These are phyloP conservation scores for Begonia fuchsioides DNA, from an alignment of 306 rosid genomes.

Conservation along the genomic window DNA sequence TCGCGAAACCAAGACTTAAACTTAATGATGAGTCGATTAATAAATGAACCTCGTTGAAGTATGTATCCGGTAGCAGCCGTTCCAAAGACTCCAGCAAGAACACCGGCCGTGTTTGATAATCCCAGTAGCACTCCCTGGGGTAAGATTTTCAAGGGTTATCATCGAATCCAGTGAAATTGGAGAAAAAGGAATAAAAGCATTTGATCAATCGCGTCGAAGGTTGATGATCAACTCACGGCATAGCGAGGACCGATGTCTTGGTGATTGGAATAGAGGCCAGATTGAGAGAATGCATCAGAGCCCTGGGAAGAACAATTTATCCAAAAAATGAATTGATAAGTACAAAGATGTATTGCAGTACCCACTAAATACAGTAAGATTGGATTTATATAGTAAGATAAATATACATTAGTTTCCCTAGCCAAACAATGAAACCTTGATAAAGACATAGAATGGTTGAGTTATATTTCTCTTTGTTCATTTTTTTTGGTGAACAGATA, in stretches of 20 bases:
- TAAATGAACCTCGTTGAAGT: slow-evolving; percentile 60
- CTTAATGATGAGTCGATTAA: no score
- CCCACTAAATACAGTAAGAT: no score
- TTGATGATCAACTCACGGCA: slow-evolving; percentile 55
- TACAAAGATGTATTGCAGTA: no score
- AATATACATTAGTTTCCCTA: no score
- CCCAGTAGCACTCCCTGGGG: slow-evolving; percentile 83
- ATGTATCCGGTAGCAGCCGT: slow-evolving; percentile 95
- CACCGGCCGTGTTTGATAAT: slow-evolving; percentile 89
- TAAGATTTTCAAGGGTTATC: neutral
- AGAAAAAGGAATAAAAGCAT: neutral
- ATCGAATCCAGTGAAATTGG: neutral
- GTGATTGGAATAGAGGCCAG: slow-evolving; percentile 86
- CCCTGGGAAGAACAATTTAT: slow-evolving; percentile 30
- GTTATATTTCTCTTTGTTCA: no score
- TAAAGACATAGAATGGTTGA: no score
- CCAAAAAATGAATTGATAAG: no score
- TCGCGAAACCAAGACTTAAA: no score
- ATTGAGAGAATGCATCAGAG: slow-evolving; percentile 86
- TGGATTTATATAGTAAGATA: no score
- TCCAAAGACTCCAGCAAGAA: slow-evolving; percentile 90
- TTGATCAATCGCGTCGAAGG: neutral
- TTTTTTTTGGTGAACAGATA: no score
- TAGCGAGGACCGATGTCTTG: slow-evolving; percentile 95
- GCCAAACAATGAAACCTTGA: no score